These are phyloP conservation scores for Phalaenopsis equestris DNA, from an alignment of 106 monocot species.

Conservation along the genomic window DNA sequence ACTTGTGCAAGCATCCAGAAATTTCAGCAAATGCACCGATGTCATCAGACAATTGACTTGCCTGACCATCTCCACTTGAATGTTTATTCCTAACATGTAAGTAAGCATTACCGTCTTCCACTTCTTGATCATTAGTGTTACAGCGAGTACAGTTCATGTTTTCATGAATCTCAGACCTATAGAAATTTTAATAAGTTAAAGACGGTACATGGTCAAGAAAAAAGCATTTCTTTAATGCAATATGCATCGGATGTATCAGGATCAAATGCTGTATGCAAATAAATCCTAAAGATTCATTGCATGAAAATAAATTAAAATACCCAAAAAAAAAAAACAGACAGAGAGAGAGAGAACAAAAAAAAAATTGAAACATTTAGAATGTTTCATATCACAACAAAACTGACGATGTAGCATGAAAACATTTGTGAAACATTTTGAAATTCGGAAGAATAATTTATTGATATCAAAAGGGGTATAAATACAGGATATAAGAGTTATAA, in stretches of 20 bases:
- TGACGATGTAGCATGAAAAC: too few species aligned
- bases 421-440: too few species aligned
- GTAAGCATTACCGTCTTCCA: not conserved
- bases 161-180: constrained; percentile 92
- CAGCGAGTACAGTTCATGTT: constrained; percentile 86
- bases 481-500: too few species aligned
- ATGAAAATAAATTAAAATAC: too few species aligned
- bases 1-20: constrained; percentile 70
- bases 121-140: not conserved
- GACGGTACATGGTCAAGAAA: not conserved
- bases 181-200: not conserved
- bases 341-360: too few species aligned
- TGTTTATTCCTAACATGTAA: constrained; percentile 1
- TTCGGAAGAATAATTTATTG: too few species aligned
- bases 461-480: too few species aligned
- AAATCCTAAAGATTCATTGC: too few species aligned
- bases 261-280: too few species aligned
- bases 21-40: constrained; percentile 88
- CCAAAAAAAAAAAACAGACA: too few species aligned
- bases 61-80: constrained; percentile 1
- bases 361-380: too few species aligned
- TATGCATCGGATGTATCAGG: not conserved
- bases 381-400: too few species aligned
- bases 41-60: constrained; percentile 27
- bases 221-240: not conserved